Conservation (phyloP, 2,329 filamentous ascomycete species). For the Talaromyces sp. region DNA sequence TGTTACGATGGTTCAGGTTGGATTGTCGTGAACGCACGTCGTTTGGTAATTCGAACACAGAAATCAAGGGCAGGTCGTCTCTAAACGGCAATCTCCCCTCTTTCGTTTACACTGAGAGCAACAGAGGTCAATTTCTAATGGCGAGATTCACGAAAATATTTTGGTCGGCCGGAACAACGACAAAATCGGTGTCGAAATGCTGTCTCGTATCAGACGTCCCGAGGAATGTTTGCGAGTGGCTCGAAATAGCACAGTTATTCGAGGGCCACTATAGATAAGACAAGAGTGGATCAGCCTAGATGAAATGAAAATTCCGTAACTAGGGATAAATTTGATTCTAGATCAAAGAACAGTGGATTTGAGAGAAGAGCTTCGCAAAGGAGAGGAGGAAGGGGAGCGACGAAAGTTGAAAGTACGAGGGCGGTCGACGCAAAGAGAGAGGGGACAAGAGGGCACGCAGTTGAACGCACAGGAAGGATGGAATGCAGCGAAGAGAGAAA, state of each 20-base stretch:
- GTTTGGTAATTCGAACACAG: background rate
- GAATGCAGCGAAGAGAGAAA: background rate
- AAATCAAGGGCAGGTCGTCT: background rate
- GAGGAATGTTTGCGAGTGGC: conserved; percentile 12
- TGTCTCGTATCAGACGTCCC: conserved; percentile 6
- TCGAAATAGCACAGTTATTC: conserved; percentile 3
- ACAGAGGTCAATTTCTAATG: conserved; percentile 5
- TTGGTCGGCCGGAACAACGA: background rate
- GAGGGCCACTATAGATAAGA: conserved; percentile 4
- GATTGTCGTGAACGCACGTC: conserved; percentile 20
- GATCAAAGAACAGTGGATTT: background rate
- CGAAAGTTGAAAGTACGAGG: conserved; percentile 16
- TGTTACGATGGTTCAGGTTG: conserved; percentile 26
- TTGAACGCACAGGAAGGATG: background rate
- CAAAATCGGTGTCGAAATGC: background rate
- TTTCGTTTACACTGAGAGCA: conserved; percentile 14
- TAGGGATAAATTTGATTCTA: conserved; percentile 1
- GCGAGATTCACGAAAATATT: background rate
- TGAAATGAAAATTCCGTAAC: background rate
- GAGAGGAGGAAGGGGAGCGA: conserved; percentile 17
- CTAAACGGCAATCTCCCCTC: background rate
- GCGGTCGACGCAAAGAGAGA: conserved; percentile 15
- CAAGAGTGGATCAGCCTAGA: conserved; percentile 7
- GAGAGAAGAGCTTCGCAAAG: conserved; percentile 2
- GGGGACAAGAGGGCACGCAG: conserved; percentile 14